Conservation (phyloP, 1,139 yeast species). For the Kluyveromyces sp. region DNA sequence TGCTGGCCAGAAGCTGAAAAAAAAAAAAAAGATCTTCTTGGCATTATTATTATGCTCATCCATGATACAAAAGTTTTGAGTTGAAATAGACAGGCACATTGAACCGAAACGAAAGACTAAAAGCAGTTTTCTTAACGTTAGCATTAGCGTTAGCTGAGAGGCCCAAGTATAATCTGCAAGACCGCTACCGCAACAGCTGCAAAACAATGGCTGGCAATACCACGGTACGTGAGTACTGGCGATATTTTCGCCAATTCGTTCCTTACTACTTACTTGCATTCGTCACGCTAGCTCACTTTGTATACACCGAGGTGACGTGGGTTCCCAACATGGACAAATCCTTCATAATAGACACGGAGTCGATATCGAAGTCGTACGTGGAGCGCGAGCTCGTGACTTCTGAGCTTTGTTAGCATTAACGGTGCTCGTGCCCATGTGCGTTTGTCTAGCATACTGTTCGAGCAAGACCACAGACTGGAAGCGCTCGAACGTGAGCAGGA, state of each 20-base stretch:
- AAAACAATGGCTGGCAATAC: no score
- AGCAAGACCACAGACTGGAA: conserved; percentile 1
- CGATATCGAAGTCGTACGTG: conserved; percentile 16
- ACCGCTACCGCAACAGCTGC: no score
- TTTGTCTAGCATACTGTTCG: conserved; percentile 3
- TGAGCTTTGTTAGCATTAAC: conserved; percentile 18
- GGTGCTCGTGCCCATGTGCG: conserved; percentile 11
- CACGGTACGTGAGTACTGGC: not conserved
- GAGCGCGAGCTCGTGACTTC: conserved; percentile 20
- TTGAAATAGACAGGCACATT: no score
- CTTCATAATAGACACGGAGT: conserved; percentile 13
- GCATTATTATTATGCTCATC: no score
- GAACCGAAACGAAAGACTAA: no score
- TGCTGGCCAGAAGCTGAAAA: no score
- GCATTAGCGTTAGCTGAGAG: no score
- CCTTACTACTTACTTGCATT: conserved; percentile 1
- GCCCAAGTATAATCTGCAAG: no score
- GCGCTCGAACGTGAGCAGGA: conserved; percentile 6
- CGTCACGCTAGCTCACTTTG: conserved; percentile 9
- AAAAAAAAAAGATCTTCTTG: no score
- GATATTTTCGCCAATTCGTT: not conserved
- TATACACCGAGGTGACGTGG: conserved; percentile 14
- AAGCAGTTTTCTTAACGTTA: no score
- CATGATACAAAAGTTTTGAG: no score
- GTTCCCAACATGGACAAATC: conserved; percentile 14